phyloP scores from a whole-genome alignment of 257 asterid genomes.

The Agastache rugosa region DNA sequence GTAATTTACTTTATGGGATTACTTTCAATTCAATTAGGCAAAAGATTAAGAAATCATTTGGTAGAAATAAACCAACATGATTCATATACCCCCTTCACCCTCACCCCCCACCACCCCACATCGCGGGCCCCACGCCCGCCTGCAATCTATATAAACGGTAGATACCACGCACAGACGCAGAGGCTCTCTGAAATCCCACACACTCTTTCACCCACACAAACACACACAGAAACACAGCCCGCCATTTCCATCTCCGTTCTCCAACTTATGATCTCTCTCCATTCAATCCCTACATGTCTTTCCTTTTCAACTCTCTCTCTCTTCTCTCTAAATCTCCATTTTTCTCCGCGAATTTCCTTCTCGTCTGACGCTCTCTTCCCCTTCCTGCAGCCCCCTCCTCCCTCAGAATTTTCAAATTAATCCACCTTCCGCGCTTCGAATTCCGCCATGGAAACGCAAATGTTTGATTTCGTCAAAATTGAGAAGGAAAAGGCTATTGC shows the following conservation, averaged over 20 bases:
- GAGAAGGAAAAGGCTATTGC: conserved; percentile 56
- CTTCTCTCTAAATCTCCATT: neutral
- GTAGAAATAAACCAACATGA: conserved; percentile 11
- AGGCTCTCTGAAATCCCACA: neutral
- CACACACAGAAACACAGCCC: conserved; percentile 7
- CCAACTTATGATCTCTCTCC: conserved; percentile 34
- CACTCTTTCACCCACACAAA: neutral
- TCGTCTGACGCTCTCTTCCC: conserved; percentile 29
- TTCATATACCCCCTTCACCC: neutral
- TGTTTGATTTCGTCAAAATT: conserved; percentile 38
- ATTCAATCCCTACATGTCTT: conserved; percentile 32
- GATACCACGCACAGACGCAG: conserved; percentile 4
- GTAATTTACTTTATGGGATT: no score
- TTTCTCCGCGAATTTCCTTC: neutral
- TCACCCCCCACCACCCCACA: no score
- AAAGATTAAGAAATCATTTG: neutral
- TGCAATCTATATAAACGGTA: conserved; percentile 40
- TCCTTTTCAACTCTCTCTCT: conserved; percentile 27
- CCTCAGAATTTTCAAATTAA: conserved; percentile 11
- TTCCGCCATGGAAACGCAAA: conserved; percentile 37
- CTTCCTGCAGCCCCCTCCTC: conserved; percentile 40
- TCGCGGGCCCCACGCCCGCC: neutral
- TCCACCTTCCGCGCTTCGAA: neutral
- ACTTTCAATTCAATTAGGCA: neutral
- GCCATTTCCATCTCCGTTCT: neutral